phyloP scores from a whole-genome alignment of 148 eudicot genomes.

The Rhododendron molle region DNA sequence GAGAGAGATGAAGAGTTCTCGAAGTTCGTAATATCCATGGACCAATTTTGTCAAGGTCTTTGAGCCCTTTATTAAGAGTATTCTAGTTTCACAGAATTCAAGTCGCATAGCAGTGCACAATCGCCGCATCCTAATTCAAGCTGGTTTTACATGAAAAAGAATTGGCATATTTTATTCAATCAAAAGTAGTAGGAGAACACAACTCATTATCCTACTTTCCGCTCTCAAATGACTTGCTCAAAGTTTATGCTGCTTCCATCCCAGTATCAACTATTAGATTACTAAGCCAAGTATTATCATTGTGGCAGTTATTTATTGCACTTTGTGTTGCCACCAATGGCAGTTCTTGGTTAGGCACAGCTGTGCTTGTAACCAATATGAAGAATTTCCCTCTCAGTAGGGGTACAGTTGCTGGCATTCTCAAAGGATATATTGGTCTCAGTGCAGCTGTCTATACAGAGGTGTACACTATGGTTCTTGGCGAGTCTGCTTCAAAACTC shows the following conservation, averaged over 20 bases:
- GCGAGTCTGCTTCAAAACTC: conserved; percentile 52
- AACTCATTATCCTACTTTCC: not conserved
- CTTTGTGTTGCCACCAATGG: conserved; percentile 60
- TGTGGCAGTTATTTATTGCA: conserved; percentile 67
- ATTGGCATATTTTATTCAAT: not conserved
- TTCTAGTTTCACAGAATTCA: not conserved
- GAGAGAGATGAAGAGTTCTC: not conserved
- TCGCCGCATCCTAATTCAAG: not conserved
- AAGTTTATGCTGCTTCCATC: not conserved
- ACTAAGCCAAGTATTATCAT: not conserved
- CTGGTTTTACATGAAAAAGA: not conserved
- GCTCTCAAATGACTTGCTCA: not conserved
- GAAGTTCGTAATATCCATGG: not conserved
- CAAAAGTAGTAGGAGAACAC: not conserved
- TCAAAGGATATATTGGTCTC: conserved; percentile 78
- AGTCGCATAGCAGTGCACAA: not conserved
- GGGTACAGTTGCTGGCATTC: conserved; percentile 89
- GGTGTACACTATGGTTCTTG: conserved; percentile 50
- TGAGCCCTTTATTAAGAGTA: not conserved
- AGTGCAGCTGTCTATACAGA: conserved; percentile 91
- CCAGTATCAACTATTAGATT: not conserved
- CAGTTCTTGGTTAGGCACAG: conserved; percentile 77
- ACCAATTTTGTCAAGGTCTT: not conserved
- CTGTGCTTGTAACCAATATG: conserved; percentile 93
- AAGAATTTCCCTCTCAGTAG: conserved; percentile 89